Evolutionary conservation across 306 rosid species (phyloP), one percentile per base, ranked within the genome.

Genomic region (Mucuna pruriens): DNA sequence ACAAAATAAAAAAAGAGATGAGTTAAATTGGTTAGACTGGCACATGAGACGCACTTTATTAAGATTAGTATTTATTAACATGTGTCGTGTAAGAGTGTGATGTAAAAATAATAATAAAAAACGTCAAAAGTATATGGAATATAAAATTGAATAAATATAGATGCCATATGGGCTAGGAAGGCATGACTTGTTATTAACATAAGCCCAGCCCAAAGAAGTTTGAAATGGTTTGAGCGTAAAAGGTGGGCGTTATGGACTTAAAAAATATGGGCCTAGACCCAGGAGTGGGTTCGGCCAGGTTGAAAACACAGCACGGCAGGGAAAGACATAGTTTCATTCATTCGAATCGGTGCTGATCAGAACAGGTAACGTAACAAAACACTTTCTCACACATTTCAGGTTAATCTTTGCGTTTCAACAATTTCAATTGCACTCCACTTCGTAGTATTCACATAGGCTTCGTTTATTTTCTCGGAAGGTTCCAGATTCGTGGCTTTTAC

Each of bases 351-450:
- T 31, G 66, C 40, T 44, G 52, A 31, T 54, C 16, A 38, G 55
- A 75, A 22, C 38, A 82, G 85, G 82, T 76, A 67, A 45, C 0
- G 2, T 3, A 31, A 22, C 9, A 48, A 9, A 44, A 7, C 64
- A 48, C 81, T 9, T 64, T 15, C 33, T 26, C 7, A 4, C 60
- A 6, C 75, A 23, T 36, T 19, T 61, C 40, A 16, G 17, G 20
- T 80, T 73, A 33, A 63, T 29, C 31, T 54, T 78, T 20, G 68
- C 25, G 16, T 36, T 22, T 64, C 81, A 34, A 55, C 16, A 8
- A 57, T 42, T 33, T 39, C 29, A 16, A 19, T 2, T 51, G 38
- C 74, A 10, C 5, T 20, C 48, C 0, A 22, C n/a, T 36, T 13
- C 17, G 16, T 19, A 10, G 7, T 57, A 26, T 22, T 60, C 23